Evolutionary conservation across 495 filamentous ascomycete species (phyloP), one percentile per base, ranked within the genome.

Genomic region (Halenospora varia): DNA sequence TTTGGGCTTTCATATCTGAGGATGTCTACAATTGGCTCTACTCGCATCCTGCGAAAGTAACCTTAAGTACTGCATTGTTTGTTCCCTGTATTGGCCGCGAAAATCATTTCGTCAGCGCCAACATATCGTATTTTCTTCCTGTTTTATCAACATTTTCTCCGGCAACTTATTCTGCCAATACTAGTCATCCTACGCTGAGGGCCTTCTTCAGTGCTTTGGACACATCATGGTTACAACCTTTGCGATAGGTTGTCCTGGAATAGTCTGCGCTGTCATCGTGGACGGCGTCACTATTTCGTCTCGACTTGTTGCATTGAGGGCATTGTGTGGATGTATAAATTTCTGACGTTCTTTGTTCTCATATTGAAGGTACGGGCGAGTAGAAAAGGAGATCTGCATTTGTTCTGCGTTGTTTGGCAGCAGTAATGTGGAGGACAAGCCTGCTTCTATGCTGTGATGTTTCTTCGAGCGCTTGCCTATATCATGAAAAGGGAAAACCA

Each of bases 171-270:
- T 78, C 73, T 73, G 68, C 69, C 70, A 77, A 80, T 73, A 77
- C 73, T 67, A 70, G 67, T 76, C 77, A 82, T 82, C 77, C 79
- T 82, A 82, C 76, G 66, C 75, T 75, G 72, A 70, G 70, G 71
- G 67, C 59, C 48, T 25, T 62, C 67, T 66, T 68, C 70, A 71
- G 76, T 70, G 79, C 71, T 71, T 83, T 81, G 80, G 79, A 82
- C 75, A 82, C 71, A 74, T 76, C 71, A 81, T 81, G 71, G 62
- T 81, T 81, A 81, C 69, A 71, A 70, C 71, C 77, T 79, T 79
- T 80, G 77, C 76, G 68, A 41, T 39, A 29, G 48, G 55, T 52
- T 57, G 52, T 61, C 55, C 53, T 66, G 60, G 60, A 42, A 60
- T 55, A 57, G 56, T 50, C 29, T 48, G 47, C 19, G 64, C 52